Evolutionary conservation across 345 rosid genomes (phyloP).

Genomic region (Lepidium aucheri): DNA sequence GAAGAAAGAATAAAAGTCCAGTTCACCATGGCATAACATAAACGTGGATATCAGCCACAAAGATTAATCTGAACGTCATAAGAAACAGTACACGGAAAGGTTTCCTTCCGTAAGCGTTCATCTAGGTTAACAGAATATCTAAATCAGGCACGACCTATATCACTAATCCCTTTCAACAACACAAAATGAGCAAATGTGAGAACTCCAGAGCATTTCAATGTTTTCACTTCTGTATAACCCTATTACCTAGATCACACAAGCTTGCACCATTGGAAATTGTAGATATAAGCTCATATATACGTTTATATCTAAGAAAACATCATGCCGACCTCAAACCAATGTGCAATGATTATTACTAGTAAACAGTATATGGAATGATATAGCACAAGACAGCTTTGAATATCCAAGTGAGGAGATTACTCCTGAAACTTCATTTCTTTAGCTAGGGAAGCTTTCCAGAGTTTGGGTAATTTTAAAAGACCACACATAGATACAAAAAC

Average conservation of each 20-base stretch:
- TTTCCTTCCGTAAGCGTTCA: neutral
- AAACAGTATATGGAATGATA: neutral
- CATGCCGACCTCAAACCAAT: slow-evolving; percentile 4
- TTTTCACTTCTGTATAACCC: neutral
- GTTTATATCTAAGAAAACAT: neutral
- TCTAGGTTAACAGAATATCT: neutral
- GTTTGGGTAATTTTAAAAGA: neutral
- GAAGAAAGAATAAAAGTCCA: neutral
- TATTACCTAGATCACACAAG: slow-evolving; percentile 6
- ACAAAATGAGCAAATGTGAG: slow-evolving; percentile 7
- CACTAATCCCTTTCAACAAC: neutral
- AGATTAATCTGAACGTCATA: neutral
- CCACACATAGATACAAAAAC: neutral
- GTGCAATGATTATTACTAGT: neutral
- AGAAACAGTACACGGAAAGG: neutral
- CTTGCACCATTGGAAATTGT: neutral
- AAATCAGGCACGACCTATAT: neutral
- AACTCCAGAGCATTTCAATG: slow-evolving; percentile 4
- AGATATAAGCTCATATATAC: slow-evolving; percentile 1
- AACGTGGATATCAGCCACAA: neutral
- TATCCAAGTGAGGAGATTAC: neutral
- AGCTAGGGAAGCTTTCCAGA: slow-evolving; percentile 13
- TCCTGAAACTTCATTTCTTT: slow-evolving; percentile 4
- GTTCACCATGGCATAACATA: slow-evolving; percentile 3
- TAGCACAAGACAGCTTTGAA: slow-evolving; percentile 8